Evolutionary conservation across 1,139 yeast species (phyloP).

Genomic region (Suhomyces terraborum): DNA sequence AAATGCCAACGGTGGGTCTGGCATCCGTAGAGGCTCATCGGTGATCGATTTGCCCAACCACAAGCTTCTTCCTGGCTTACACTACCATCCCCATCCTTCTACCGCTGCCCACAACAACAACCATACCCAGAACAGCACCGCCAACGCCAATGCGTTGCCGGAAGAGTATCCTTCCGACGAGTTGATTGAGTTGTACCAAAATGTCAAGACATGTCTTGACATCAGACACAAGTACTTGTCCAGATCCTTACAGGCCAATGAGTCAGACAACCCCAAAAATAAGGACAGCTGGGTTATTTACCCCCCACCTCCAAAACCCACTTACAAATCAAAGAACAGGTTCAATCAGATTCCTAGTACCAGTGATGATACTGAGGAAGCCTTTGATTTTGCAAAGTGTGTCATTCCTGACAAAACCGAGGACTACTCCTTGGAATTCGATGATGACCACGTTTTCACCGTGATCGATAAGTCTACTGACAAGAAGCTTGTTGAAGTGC

Average conservation of each 20-base stretch:
- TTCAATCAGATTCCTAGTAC: slow-evolving; percentile 53
- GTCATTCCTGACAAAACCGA: slow-evolving; percentile 64
- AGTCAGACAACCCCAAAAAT: slow-evolving; percentile 82
- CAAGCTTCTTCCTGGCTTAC: slow-evolving; percentile 14
- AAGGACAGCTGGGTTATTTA: slow-evolving; percentile 70
- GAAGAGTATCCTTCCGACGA: slow-evolving; percentile 71
- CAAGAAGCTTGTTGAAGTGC: slow-evolving; percentile 57
- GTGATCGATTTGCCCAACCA: slow-evolving; percentile 52
- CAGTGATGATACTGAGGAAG: slow-evolving; percentile 35
- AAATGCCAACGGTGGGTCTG: neutral
- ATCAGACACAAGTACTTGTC: slow-evolving; percentile 76
- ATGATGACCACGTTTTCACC: slow-evolving; percentile 69
- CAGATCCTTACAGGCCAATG: slow-evolving; percentile 65
- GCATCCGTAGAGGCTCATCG: slow-evolving; percentile 49
- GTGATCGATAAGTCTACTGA: slow-evolving; percentile 47
- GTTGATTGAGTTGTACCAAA: slow-evolving; percentile 65
- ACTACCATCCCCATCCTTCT: slow-evolving; percentile 27
- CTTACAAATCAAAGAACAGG: slow-evolving; percentile 70
- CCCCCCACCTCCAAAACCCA: slow-evolving; percentile 93
- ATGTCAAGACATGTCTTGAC: slow-evolving; percentile 71
- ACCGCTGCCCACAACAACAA: slow-evolving; percentile 20
- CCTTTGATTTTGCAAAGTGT: slow-evolving; percentile 62
- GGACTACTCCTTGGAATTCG: slow-evolving; percentile 50
- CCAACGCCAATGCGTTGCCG: slow-evolving; percentile 55
- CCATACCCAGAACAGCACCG: slow-evolving; percentile 16